Conservation (phyloP, 352 stramenopile genomes). For the Globisporangium carolinianum region DNA sequence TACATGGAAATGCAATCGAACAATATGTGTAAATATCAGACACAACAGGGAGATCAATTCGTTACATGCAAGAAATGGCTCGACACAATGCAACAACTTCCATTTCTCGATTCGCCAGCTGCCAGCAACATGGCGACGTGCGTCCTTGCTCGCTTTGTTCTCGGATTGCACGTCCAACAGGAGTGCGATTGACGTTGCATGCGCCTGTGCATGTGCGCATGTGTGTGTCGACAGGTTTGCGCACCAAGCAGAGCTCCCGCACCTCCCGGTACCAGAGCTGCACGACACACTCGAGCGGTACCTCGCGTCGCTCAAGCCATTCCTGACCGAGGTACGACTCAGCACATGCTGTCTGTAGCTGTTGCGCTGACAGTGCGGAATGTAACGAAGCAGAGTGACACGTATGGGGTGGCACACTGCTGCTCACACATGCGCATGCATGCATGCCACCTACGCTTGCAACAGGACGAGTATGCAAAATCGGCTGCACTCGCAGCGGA, state of each 20-base stretch:
- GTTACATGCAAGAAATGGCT: too few species aligned
- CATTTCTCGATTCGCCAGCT: too few species aligned
- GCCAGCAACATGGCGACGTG: too few species aligned
- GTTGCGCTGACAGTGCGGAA: too few species aligned
- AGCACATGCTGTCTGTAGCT: conserved; percentile 18
- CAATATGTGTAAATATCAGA: too few species aligned
- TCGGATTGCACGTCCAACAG: too few species aligned
- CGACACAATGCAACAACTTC: too few species aligned
- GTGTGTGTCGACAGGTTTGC: conserved; percentile 16
- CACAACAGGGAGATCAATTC: too few species aligned
- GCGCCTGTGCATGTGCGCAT: neutral
- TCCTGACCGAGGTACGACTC: conserved; percentile 40
- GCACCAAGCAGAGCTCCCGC: conserved; percentile 59
- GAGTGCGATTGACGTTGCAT: neutral
- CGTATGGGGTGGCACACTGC: neutral
- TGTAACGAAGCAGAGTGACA: too few species aligned
- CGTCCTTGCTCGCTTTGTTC: too few species aligned
- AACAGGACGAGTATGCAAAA: conserved; percentile 39
- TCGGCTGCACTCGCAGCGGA: conserved; percentile 34
- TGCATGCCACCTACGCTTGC: neutral
- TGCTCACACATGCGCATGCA: conserved; percentile 1
- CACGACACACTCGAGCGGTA: conserved; percentile 84
- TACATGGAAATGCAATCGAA: too few species aligned
- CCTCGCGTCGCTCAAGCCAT: conserved; percentile 55
- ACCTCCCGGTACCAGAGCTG: conserved; percentile 80